Evolutionary conservation across 2,329 filamentous ascomycete species (phyloP).

Genomic region (Zymoseptoria brevis): DNA sequence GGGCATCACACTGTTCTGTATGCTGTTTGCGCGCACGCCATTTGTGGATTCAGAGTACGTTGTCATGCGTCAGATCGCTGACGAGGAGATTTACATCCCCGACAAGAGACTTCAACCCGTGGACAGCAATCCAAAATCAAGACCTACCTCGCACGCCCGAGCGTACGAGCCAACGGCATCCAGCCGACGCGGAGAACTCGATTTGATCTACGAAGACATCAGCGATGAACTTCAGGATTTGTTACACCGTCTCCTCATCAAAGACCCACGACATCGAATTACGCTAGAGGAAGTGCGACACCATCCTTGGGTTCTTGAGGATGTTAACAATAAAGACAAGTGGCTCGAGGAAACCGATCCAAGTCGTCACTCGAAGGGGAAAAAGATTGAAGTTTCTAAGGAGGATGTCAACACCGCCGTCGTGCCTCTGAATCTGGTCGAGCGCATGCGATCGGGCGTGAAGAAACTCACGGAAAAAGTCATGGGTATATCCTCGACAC

Average conservation of each 20-base stretch:
- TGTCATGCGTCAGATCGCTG: slow-evolving; percentile 86
- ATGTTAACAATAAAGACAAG: slow-evolving; percentile 61
- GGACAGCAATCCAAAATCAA: slow-evolving; percentile 39
- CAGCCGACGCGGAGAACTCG: slow-evolving; percentile 67
- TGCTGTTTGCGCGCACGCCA: slow-evolving; percentile 87
- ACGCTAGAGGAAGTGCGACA: slow-evolving; percentile 86
- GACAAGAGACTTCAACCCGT: slow-evolving; percentile 70
- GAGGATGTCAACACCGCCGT: slow-evolving; percentile 86
- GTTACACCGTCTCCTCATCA: slow-evolving; percentile 69
- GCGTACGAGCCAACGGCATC: slow-evolving; percentile 41
- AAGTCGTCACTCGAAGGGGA: slow-evolving; percentile 64
- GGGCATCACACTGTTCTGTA: slow-evolving; percentile 89
- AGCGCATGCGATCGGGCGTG: slow-evolving; percentile 72
- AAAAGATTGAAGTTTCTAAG: slow-evolving; percentile 85
- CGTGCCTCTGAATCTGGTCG: slow-evolving; percentile 77
- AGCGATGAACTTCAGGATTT: slow-evolving; percentile 74
- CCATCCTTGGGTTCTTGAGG: slow-evolving; percentile 82
- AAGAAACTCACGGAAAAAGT: slow-evolving; percentile 42
- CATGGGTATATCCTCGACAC: slow-evolving; percentile 8
- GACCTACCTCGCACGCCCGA: slow-evolving; percentile 40
- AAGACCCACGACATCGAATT: slow-evolving; percentile 84
- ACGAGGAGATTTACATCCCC: slow-evolving; percentile 85
- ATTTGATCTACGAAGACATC: slow-evolving; percentile 77
- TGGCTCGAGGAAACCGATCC: slow-evolving; percentile 97
- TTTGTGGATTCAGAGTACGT: slow-evolving; percentile 90